These are phyloP conservation scores for Starmerella powellii DNA, from an alignment of 805 yeast species.

Conservation along the genomic window DNA sequence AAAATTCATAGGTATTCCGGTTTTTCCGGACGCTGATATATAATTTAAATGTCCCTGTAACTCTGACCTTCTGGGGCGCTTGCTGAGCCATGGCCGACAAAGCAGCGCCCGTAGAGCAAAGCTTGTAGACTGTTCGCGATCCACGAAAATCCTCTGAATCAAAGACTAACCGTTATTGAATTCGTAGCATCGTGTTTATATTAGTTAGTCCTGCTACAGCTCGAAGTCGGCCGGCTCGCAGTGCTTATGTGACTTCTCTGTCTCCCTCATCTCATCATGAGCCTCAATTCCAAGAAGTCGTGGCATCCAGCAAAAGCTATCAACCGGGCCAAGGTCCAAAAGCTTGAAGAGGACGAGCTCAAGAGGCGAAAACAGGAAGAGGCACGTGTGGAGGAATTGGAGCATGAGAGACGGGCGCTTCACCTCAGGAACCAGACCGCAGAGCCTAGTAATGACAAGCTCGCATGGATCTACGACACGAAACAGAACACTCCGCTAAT, in stretches of 20 bases:
- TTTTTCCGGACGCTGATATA: not conserved
- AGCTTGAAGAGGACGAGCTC: conserved; percentile 62
- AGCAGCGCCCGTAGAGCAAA: too few relatives aligned
- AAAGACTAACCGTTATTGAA: too few relatives aligned
- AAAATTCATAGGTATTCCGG: too few relatives aligned
- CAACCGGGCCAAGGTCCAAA: conserved; percentile 78
- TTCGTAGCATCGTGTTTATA: too few relatives aligned
- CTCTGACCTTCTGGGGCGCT: not conserved
- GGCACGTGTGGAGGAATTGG: conserved; percentile 52
- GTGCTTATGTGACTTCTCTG: too few relatives aligned
- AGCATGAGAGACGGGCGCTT: conserved; percentile 46
- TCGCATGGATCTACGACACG: conserved; percentile 81
- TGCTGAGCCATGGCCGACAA: too few relatives aligned
- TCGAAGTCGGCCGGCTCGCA: too few relatives aligned
- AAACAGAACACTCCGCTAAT: conserved; percentile 12
- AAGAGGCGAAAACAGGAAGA: conserved; percentile 55
- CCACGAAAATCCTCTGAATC: too few relatives aligned
- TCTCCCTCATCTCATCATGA: conserved; percentile 8
- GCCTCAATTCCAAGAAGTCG: conserved; percentile 74
- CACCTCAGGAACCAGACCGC: conserved; percentile 41
- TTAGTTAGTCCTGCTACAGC: too few relatives aligned
- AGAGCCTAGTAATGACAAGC: too few relatives aligned
- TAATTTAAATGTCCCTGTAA: not conserved
- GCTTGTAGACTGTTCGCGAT: too few relatives aligned
- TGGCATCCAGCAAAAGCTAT: conserved; percentile 89